A percentile compares a stretch with the other conserved stretches of the same genome.
phyloP scores from a whole-genome alignment of 139 green algal species.

The Choricystis sp. region DNA sequence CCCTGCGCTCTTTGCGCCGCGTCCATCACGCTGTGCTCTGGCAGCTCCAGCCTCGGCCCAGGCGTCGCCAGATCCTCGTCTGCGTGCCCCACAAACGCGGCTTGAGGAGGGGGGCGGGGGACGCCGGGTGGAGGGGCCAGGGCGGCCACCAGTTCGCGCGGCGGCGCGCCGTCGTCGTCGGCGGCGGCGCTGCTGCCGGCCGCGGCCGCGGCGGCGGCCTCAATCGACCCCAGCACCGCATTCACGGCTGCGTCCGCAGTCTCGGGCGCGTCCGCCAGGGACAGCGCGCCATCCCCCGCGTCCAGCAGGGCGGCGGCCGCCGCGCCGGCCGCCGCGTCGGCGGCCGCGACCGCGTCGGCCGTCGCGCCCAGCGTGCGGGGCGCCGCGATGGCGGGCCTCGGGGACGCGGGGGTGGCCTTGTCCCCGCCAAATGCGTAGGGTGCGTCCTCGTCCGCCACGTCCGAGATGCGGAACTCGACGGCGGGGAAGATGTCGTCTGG shows the following conservation, averaged over 20 bases:
- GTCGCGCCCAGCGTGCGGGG: not conserved
- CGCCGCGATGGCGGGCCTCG: too few species aligned
- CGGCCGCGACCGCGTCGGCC: not conserved
- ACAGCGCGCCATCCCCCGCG: not conserved
- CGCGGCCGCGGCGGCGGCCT: too few species aligned
- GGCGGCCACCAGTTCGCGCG: not conserved
- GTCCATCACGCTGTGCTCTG: not conserved
- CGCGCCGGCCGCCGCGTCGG: not conserved
- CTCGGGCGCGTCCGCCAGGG: not conserved
- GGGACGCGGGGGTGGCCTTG: too few species aligned
- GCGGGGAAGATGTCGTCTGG: constrained; percentile 2
- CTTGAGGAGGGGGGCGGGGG: too few species aligned
- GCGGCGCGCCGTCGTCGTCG: not conserved
- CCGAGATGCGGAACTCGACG: constrained; percentile 9
- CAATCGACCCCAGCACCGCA: not conserved
- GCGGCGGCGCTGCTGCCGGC: not conserved
- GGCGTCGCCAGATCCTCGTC: not conserved
- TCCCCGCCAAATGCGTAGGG: constrained; percentile 10
- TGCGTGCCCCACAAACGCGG: not conserved
- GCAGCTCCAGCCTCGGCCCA: not conserved
- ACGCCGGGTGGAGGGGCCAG: too few species aligned
- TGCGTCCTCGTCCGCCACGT: constrained; percentile 13
- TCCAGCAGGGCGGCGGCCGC: too few species aligned
- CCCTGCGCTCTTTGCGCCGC: too few species aligned
- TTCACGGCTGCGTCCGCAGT: not conserved